Evolutionary conservation across 352 stramenopile species (phyloP).

Genomic region (Globisporangium solare): DNA sequence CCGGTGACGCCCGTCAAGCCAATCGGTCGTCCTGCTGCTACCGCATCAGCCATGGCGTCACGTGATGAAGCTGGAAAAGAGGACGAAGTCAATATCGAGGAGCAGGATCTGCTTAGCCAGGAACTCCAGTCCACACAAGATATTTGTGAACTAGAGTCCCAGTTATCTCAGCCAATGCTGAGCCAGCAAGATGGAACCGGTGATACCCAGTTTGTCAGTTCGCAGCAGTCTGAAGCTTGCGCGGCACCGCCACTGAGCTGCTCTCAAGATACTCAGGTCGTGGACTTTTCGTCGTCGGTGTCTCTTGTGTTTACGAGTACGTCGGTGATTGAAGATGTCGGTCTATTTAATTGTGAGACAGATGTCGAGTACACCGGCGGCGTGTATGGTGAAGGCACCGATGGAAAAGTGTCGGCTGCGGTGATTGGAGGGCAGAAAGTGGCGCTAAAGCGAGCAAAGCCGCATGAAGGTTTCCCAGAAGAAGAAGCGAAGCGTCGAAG

Average conservation of each 20-base stretch:
- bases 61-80: constrained; percentile 1
- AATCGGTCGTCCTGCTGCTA: background rate
- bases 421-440: constrained; percentile 79
- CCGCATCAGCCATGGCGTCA: background rate
- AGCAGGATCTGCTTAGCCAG: background rate
- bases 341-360: constrained; percentile 76
- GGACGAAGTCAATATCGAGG: background rate
- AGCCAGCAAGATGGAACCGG: constrained; percentile 2
- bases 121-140: background rate
- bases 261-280: constrained; percentile 13
- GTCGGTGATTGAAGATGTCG: constrained; percentile 80
- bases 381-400: constrained; percentile 80
- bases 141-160: constrained; percentile 1
- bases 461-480: constrained; percentile 65
- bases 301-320: constrained; percentile 58
- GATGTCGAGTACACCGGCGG: constrained; percentile 81
- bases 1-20: constrained; percentile 9
- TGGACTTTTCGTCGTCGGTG: constrained; percentile 10
- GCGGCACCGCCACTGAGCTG: constrained; percentile 7
- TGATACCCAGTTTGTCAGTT: constrained; percentile 9
- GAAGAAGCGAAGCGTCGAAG: constrained; percentile 78
- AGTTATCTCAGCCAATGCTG: constrained; percentile 1
- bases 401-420: constrained; percentile 72
- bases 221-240: constrained; percentile 10
- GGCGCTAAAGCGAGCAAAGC: constrained; percentile 77